phyloP scores from a whole-genome alignment of 2,329 filamentous ascomycete genomes.

The Pseudogymnoascus sp. region DNA sequence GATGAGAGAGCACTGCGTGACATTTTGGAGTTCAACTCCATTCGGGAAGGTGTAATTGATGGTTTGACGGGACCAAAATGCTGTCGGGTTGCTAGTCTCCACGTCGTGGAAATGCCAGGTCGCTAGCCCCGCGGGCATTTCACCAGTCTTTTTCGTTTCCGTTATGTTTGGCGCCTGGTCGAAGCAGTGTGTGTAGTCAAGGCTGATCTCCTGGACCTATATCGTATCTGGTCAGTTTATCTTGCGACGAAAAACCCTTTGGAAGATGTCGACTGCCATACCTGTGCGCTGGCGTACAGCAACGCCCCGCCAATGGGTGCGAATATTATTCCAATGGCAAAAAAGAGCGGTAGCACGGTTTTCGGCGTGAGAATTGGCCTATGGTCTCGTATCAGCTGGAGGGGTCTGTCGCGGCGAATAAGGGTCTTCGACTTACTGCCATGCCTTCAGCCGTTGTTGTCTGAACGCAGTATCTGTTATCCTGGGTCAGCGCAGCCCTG shows the following conservation, averaged over 20 bases:
- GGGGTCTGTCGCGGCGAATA: background rate
- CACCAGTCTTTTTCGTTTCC: conserved; percentile 26
- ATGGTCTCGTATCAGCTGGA: conserved; percentile 13
- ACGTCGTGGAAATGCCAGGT: conserved; percentile 60
- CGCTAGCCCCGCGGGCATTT: conserved; percentile 52
- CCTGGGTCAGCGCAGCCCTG: conserved; percentile 13
- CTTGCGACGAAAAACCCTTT: background rate
- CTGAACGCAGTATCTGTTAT: conserved; percentile 82
- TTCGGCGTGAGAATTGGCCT: conserved; percentile 94
- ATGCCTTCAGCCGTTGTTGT: conserved; percentile 94
- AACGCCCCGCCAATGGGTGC: conserved; percentile 84
- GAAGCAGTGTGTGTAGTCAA: conserved; percentile 82
- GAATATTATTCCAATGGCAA: conserved; percentile 83
- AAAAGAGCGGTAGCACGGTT: conserved; percentile 86
- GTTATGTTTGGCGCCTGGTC: conserved; percentile 41
- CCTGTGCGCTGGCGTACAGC: conserved; percentile 75
- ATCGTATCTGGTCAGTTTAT: background rate
- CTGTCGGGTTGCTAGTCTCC: conserved; percentile 16
- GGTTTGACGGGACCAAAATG: conserved; percentile 20
- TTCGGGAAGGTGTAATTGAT: conserved; percentile 35
- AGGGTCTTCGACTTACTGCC: conserved; percentile 65
- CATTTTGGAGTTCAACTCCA: conserved; percentile 28
- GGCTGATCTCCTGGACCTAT: conserved; percentile 82
- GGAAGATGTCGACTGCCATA: conserved; percentile 32
- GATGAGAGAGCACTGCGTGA: conserved; percentile 57